phyloP scores from a whole-genome alignment of 2,329 filamentous ascomycete genomes.

The Neonectria punicea region DNA sequence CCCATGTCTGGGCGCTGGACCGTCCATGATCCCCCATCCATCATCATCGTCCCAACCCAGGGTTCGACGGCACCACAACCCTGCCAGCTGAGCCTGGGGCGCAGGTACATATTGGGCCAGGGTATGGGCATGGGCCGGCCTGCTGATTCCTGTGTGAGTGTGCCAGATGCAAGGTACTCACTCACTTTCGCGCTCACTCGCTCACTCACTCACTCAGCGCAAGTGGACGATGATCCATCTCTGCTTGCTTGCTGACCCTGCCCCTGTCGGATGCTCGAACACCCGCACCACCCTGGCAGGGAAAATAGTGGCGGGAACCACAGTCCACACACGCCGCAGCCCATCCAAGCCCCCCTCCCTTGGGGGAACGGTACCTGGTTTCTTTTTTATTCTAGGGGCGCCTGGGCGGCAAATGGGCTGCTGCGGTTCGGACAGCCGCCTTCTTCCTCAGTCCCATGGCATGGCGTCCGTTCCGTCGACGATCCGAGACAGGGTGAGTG shows the following conservation, averaged over 20 bases:
- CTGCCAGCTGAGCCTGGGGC: conserved; percentile 48
- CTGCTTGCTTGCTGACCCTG: conserved; percentile 9
- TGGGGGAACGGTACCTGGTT: conserved; percentile 41
- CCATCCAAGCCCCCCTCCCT: conserved; percentile 40
- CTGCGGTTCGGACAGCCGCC: conserved; percentile 3
- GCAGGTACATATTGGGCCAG: conserved; percentile 42
- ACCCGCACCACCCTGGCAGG: conserved; percentile 36
- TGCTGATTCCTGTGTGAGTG: conserved; percentile 11
- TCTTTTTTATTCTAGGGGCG: conserved; percentile 18
- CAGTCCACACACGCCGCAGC: conserved; percentile 40
- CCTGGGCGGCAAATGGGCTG: conserved; percentile 25
- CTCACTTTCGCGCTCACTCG: too few species aligned
- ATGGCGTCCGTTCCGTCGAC: neutral
- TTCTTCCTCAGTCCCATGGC: neutral
- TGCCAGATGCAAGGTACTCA: conserved; percentile 41
- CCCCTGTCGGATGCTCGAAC: conserved; percentile 33
- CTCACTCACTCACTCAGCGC: too few species aligned
- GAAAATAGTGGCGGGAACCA: conserved; percentile 40
- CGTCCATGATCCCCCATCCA: conserved; percentile 2
- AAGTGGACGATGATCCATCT: neutral
- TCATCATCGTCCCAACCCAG: conserved; percentile 29
- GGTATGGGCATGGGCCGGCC: conserved; percentile 21
- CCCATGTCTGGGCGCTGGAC: neutral
- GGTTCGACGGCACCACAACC: conserved; percentile 30
- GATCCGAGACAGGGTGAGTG: neutral